Conservation (phyloP, 179 eudicot genomes). For the Silene vulgaris region DNA sequence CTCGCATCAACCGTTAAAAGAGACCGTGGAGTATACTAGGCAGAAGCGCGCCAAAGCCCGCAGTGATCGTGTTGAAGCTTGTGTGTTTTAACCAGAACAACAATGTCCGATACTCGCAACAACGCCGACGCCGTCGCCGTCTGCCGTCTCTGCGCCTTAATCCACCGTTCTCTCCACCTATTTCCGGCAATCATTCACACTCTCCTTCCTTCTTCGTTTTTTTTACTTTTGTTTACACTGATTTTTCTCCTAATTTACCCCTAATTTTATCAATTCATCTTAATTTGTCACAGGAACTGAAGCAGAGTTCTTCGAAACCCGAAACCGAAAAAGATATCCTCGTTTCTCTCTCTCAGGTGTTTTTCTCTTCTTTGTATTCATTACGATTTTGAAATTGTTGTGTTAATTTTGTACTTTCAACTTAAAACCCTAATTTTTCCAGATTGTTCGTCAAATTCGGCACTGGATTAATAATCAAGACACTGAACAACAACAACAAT, state of each 20-base stretch:
- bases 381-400: not conserved
- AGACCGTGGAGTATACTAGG: no score
- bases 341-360: slow-evolving; percentile 52
- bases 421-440: slow-evolving; percentile 22
- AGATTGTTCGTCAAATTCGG: slow-evolving; percentile 53
- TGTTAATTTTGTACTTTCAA: not conserved
- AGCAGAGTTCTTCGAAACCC: slow-evolving; percentile 19
- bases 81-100: not conserved
- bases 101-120: slow-evolving; percentile 9
- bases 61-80: no score
- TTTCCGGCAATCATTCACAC: slow-evolving; percentile 27
- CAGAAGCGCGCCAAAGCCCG: not conserved
- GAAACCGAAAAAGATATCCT: slow-evolving; percentile 40
- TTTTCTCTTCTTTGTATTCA: not conserved
- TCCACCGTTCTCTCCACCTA: slow-evolving; percentile 35
- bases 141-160: slow-evolving; percentile 44
- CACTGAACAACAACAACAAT: slow-evolving; percentile 9
- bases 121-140: slow-evolving; percentile 12
- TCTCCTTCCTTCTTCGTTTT: not conserved
- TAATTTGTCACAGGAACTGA: slow-evolving; percentile 28
- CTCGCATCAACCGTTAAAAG: no score
- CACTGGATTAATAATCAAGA: slow-evolving; percentile 41
- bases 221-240: not conserved
- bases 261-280: not conserved
- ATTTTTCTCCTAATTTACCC: not conserved